Base-by-base conservation (phyloP, 768 basidiomycete genomes). In the Gloeopeniophorella convolvens region DNA sequence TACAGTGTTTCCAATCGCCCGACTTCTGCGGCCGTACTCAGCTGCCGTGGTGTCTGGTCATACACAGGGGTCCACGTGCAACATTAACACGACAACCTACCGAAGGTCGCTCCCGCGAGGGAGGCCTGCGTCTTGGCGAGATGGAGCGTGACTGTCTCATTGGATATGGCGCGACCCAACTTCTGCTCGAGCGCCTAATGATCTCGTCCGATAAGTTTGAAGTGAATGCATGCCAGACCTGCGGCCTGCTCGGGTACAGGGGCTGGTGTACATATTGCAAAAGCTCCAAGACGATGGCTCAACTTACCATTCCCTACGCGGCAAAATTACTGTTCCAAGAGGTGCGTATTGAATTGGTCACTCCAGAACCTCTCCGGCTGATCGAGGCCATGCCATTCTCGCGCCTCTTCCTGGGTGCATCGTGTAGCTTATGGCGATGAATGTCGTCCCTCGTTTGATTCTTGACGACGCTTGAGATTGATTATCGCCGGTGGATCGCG, bases 121-220 rank as follows among this genome's bases (percentile, higher is more conserved):
- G 96, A 64, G 96, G 96, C 53, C 70, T 99, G 56, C 89, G 96
- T 39, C 74, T 99, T 13, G 96, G 96, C 42, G 96, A 99, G 70
- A 99, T 99, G 96, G 96, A 99, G 64, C 85, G 96, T 39, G 96
- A 99, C 69, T 99, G 96, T 66, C 73, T 97, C 34, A 95, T 97
- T 61, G 96, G 95, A 33, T 90, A 99, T 61, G 96, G 96, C n/a
- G 96, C 96, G 9, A 95, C 94, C 0, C 95, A 98, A 62, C 76
- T 99, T 37, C 72, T 99, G 28, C 80, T 99, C 2, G 96, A 99
- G 68, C 87, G 96, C 21, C 77, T 99, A 13, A 99, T 99, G 96
- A 94, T 98, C 54, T 98, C 95, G 5, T 96, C 93, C 20, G 96
- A 99, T 70, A 90, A 90, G 62, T 99, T 98, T 63, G 90, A 96